These are phyloP conservation scores for Thielaviopsis populi DNA, from an alignment of 2,329 filamentous ascomycete genomes.

Conservation along the genomic window DNA sequence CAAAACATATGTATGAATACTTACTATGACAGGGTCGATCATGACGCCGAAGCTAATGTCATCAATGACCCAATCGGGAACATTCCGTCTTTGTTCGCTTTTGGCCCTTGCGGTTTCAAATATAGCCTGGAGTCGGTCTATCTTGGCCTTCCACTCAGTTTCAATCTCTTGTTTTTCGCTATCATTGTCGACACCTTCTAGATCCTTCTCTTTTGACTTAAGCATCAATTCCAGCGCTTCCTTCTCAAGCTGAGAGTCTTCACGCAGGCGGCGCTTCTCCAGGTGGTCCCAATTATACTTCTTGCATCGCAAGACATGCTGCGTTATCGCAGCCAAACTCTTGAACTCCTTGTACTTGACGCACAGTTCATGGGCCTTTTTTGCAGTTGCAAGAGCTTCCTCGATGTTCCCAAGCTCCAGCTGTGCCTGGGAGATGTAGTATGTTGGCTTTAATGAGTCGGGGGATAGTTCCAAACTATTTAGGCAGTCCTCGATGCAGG, in stretches of 20 bases:
- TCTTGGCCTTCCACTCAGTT: slow-evolving; percentile 34
- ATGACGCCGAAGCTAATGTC: slow-evolving; percentile 62
- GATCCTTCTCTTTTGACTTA: slow-evolving; percentile 26
- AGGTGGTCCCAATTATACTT: slow-evolving; percentile 70
- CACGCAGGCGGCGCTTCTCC: slow-evolving; percentile 46
- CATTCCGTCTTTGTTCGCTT: slow-evolving; percentile 36
- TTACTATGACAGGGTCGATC: slow-evolving; percentile 50
- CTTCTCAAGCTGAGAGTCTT: slow-evolving; percentile 41
- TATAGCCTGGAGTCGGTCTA: slow-evolving; percentile 29
- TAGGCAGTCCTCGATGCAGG: slow-evolving; percentile 62
- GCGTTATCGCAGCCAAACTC: slow-evolving; percentile 55
- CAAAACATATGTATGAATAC: slow-evolving; percentile 19
- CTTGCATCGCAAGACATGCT: slow-evolving; percentile 63
- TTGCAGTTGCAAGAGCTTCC: slow-evolving; percentile 48
- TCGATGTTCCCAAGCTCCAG: slow-evolving; percentile 47
- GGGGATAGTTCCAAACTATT: slow-evolving; percentile 54
- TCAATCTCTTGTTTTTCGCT: slow-evolving; percentile 34
- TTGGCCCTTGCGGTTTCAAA: slow-evolving; percentile 38
- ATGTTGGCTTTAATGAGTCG: slow-evolving; percentile 64
- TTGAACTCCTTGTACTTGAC: slow-evolving; percentile 42
- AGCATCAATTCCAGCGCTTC: slow-evolving; percentile 42
- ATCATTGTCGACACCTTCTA: slow-evolving; percentile 29
- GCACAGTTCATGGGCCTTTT: slow-evolving; percentile 60
- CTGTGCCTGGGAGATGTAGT: slow-evolving; percentile 71
- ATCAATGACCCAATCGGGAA: slow-evolving; percentile 65